Base-by-base conservation (phyloP, 179 eudicot species). In the Beta macrorhiza region DNA sequence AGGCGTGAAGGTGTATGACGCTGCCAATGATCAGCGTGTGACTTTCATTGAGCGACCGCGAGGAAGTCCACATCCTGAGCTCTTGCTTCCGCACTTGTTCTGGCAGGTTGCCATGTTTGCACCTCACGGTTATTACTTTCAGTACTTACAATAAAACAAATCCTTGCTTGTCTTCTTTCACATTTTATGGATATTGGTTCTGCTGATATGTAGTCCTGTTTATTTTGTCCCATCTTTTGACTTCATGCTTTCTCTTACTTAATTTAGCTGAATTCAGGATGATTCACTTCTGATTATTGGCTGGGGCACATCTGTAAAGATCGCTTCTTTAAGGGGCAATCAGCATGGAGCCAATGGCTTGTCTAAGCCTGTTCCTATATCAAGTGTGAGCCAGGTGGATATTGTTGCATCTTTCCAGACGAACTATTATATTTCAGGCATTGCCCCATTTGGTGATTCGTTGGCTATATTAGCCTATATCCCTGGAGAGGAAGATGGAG, bases 271-370 rank as follows among this genome's bases (percentile, higher is more conserved):
- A 82, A 81, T 87, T 84, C 91, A 96, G 99, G 97, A 92, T 87
- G 99, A 93, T 77, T 74, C 86, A 84, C 84, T 93, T 72, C 88
- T 95, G 89, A 96, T 95, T 67, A 95, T 95, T 87, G 99, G 99
- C 82, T 95, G 99, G 99, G 99, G 99, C 70, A 95, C 97, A 75
- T 91, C 97, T 77, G 93, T 95, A 62, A 95, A 93, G 87, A 87
- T 95, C 82, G 98, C 93, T 80, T 91, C 94, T 71, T 80, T 95
- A 82, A 88, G 81, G 88, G 80, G 85, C 55, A 88, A 83, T 83
- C 90, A 83, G 75, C 83, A 84, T 74, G 88, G 80, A 55, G 83
- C 83, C 59, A 93, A 93, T 83, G 99, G 97, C 82, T 83, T 90
- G 22, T 85, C 89, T 80, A 89, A 78, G 87, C 86, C 87, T 63